Evolutionary conservation across 495 filamentous ascomycete genomes (phyloP), one percentile per base, ranked within the genome.

Genomic region (Penicillium cosmopolitanum): DNA sequence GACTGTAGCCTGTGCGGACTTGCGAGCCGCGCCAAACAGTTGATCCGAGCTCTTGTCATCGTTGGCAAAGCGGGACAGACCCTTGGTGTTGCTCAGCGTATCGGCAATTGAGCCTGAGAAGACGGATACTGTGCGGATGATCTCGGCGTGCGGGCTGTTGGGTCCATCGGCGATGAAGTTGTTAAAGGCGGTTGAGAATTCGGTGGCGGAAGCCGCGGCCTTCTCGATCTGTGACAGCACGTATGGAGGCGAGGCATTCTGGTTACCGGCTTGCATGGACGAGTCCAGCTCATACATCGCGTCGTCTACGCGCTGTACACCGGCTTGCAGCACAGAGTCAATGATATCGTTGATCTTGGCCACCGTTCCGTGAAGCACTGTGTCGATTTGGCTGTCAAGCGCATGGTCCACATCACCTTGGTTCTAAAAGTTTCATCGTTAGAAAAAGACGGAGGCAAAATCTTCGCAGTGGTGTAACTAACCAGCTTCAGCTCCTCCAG

Each of bases 131-230:
- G 91, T 95, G 64, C 94, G 92, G 74, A 97, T 98, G 56, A 98
- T 89, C 61, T 95, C 92, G 4, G 89, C 85, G 68, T 97, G 91
- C 10, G 87, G 89, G 76, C 91, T 93, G 78, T 93, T 96, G 4
- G 95, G 95, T 0, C 95, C 95, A 74, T 98, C 95, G 15, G 93
- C 93, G 61, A 98, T 96, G 74, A 92, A 97, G 70, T 94, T 93
- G 79, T 97, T 98, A 83, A 97, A 98, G 0, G 95, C 87, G 3
- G 94, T 97, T 0, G 94, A 93, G 70, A 98, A 98, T 66, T 98
- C 95, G 53, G 91, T 98, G 4, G 94, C 92, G 56, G 86, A 96
- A 13, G 91, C 84, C n/a, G 91, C 91, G 1, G 95, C 95, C 77
- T 97, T 98, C 72, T 98, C 95, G 51, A 97, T 91, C 72, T 97